Evolutionary conservation across 371 early-diverging fungal genomes (phyloP), one percentile per base, ranked within the genome.

Genomic region (Rhizopus sp.): DNA sequence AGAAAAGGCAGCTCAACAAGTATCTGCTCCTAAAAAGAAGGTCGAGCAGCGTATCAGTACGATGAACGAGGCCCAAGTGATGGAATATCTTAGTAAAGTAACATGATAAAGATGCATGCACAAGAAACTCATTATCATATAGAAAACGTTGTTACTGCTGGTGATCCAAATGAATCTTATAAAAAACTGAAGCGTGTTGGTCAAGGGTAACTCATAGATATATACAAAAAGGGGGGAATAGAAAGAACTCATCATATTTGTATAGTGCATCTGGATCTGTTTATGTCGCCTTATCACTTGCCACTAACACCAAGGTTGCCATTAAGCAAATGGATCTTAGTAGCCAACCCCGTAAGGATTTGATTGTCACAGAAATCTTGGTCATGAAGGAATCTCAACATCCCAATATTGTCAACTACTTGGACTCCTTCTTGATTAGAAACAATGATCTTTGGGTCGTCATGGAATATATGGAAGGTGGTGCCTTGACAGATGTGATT

Each of bases 381-480:
- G 92, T 97, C 52, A 97, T 98, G 97, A 93, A 91, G 70, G 96
- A 95, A 72, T 88, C 91, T 7, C 90, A 88, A 46, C 97, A 98
- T 73, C 88, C 89, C 53, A 98, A 98, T 75, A 95, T 98, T 72
- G 95, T 98, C 73, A 95, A 95, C 76, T 97, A 86, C 67, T 77
- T 95, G 37, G 97, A 97, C 72, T 81, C 91, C 2, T 98, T 90
- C 83, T 72, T 98, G 57, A 85, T 94, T 49, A 84, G 81, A 59
- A 80, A 80, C 57, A 75, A 74, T 47, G 97, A 97, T 33, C 80
- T 98, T 47, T 98, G 98, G 98, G 95, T 98, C 10, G 90, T 98
- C 30, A 95, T 98, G 96, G 98, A 98, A 79, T 94, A 89, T 72
- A 98, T 98, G 98, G 96, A 96, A 73, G 97, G 96, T 45, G 98